Evolutionary conservation across 2,329 filamentous ascomycete genomes (phyloP), one percentile per base, ranked within the genome.

Genomic region (Periconia sp.): DNA sequence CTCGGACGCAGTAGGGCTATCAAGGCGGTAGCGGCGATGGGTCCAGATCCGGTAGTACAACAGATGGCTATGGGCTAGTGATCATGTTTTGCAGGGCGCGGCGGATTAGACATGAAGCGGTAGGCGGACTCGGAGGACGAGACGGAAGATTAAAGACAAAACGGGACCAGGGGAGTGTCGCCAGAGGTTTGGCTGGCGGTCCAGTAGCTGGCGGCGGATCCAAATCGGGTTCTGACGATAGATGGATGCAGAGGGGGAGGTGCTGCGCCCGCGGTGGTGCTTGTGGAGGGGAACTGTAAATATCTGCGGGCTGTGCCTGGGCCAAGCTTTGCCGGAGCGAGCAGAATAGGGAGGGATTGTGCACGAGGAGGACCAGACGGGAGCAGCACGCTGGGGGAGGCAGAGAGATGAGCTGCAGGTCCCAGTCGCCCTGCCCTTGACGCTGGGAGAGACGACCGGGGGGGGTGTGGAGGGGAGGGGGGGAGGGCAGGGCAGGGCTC

Each of bases 221-320:
- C 65, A 68, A 69, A 63, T 59, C 52, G 56, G 53, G 63, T 49
- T 57, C 57, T 56, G 55, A 57, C 48, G 52, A 61, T 53, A 15
- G 28, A 22, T 26, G 55, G 54, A 57, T 56, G 54, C 52, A 59
- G 58, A 50, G 47, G 38, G 37, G 42, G 33, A 51, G 51, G 50
- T 53, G 60, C 64, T 66, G 62, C 65, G 62, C 61, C 61, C 48
- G 44, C 49, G 46, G 25, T 40, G 35, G 29, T 42, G 43, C 48
- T 58, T 59, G 53, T 55, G 56, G 56, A 58, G 47, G 55, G 53
- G 48, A 50, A 59, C 64, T 62, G 62, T 57, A 69, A 69, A 69
- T 66, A 67, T 56, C 59, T 61, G 53, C 56, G 59, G 66, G 66
- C 65, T 66, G 66, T 70, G 66, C 56, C 57, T 66, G 59, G 56